Evolutionary conservation across 139 green algal species (phyloP).

Genomic region (Gonium pectorale): DNA sequence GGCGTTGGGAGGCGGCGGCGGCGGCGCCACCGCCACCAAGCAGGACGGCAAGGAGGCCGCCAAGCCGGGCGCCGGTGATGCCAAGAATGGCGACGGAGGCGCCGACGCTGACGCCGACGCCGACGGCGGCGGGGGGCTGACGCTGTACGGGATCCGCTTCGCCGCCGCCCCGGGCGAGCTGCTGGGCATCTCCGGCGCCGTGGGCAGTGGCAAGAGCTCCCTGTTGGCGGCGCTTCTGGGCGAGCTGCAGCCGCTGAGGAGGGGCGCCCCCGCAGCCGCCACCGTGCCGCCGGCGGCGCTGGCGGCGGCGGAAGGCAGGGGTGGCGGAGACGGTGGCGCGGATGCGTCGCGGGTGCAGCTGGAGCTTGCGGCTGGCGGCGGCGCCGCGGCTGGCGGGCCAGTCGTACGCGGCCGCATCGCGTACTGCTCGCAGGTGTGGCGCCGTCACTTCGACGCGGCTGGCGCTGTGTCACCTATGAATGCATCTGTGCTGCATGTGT

Average conservation of each 20-base stretch:
- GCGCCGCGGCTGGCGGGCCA: slow-evolving; percentile 4
- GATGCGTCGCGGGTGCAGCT: not conserved
- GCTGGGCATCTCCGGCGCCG: slow-evolving; percentile 76
- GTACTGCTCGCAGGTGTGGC: slow-evolving; percentile 78
- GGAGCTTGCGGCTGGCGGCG: not conserved
- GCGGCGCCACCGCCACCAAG: not conserved
- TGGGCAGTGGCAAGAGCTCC: slow-evolving; percentile 78
- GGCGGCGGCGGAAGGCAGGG: not conserved
- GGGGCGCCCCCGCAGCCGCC: too few species aligned
- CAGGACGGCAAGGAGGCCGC: not conserved
- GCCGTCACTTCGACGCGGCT: too few species aligned
- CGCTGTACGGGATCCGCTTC: slow-evolving; percentile 66
- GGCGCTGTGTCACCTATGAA: not conserved
- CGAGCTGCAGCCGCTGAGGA: slow-evolving; percentile 76
- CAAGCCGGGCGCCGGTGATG: not conserved
- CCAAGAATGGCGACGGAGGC: not conserved
- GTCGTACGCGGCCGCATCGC: slow-evolving; percentile 72
- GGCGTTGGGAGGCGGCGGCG: slow-evolving; percentile 6
- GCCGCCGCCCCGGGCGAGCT: slow-evolving; percentile 70
- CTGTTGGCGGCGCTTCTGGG: slow-evolving; percentile 84
- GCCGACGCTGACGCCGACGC: not conserved
- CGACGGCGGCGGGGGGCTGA: slow-evolving; percentile 31
- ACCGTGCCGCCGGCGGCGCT: too few species aligned
- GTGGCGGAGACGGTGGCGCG: not conserved
- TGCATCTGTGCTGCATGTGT: too few species aligned